A percentile compares a stretch with the other conserved stretches of the same genome.
Evolutionary conservation across 768 basidiomycete genomes (phyloP).

Genomic region (Cyclocybe aegerita): DNA sequence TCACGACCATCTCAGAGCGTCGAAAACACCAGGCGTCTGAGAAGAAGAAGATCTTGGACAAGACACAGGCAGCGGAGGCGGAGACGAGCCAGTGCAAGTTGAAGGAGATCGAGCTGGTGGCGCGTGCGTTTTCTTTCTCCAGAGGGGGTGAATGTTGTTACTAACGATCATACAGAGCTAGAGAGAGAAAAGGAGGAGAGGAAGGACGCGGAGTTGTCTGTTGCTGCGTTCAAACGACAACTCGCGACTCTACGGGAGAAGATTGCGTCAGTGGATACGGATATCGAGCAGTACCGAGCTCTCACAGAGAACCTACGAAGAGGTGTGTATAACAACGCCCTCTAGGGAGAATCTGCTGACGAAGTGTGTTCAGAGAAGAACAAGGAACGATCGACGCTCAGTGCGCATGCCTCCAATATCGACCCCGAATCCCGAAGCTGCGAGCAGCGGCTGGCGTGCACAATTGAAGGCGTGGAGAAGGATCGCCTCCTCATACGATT

Average conservation of each 20-base stretch:
- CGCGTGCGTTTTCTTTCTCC: constrained; percentile 46
- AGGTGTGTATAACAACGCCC: no score
- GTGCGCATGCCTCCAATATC: constrained; percentile 48
- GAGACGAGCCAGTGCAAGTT: constrained; percentile 78
- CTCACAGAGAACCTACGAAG: constrained; percentile 59
- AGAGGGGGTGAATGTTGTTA: background rate
- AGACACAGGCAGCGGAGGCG: constrained; percentile 57
- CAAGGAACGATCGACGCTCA: constrained; percentile 59
- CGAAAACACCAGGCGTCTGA: constrained; percentile 60
- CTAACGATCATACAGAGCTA: constrained; percentile 43
- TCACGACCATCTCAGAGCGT: constrained; percentile 66
- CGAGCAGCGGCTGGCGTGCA: constrained; percentile 58
- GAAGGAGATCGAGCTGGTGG: constrained; percentile 75
- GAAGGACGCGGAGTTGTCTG: constrained; percentile 64
- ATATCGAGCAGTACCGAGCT: constrained; percentile 73
- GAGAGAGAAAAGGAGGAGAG: constrained; percentile 72
- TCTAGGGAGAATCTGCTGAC: no score
- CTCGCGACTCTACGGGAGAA: constrained; percentile 63
- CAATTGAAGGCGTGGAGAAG: constrained; percentile 76
- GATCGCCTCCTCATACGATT: constrained; percentile 78
- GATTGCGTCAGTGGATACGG: constrained; percentile 54
- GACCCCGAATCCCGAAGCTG: constrained; percentile 55
- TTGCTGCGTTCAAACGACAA: constrained; percentile 64
- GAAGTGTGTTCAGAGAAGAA: constrained; percentile 62
- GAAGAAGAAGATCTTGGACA: constrained; percentile 63